Base-by-base conservation (phyloP, 2,329 filamentous ascomycete genomes). In the Epichloe uncinata region DNA sequence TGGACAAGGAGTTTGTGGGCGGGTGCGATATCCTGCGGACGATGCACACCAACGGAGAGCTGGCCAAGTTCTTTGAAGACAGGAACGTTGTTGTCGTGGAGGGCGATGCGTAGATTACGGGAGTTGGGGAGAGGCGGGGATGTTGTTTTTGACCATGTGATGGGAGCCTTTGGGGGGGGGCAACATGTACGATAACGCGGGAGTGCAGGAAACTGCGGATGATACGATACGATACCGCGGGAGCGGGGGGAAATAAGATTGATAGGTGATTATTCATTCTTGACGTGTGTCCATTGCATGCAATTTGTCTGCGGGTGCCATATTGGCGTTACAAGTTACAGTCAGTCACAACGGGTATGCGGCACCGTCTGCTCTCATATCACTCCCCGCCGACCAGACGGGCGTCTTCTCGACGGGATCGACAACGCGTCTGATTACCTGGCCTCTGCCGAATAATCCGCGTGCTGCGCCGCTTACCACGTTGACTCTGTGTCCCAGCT, bases 11-110 rank as follows among this genome's bases (percentile, higher is more conserved):
- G 66, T 98, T 98, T 65, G 75, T 98, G 44, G 93, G 93, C 50
- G 93, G 93, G n/a, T 96, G 90, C 66, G 93, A 98, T 68, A 98
- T 98, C 56, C 69, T 98, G 59, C 84, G 97, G 66, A 85, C 84
- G 2, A 97, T 98, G 93, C 91, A 97, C 72, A 87, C 96, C 70
- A 94, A 87, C 63, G 93, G 93, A 30, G 89, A 94, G 58, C 71
- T 98, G 61, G 87, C 89, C 8, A 94, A 94, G 75, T 69, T 97
- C 65, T 74, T 98, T 46, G 87, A 95, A 64, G 86, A 95, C 69
- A 95, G 95, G 75, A 81, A 81, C 54, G 87, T 97, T n/a, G 69
- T 98, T 50, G 66, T 49, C 16, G 6, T 69, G 2, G 75, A 81
- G 53, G 80, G 56, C 4, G 66, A 82, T 41, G 45, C 45, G 7